phyloP scores from a whole-genome alignment of 192 early-diverging fungal genomes.

The Chytriomyces confervae region DNA sequence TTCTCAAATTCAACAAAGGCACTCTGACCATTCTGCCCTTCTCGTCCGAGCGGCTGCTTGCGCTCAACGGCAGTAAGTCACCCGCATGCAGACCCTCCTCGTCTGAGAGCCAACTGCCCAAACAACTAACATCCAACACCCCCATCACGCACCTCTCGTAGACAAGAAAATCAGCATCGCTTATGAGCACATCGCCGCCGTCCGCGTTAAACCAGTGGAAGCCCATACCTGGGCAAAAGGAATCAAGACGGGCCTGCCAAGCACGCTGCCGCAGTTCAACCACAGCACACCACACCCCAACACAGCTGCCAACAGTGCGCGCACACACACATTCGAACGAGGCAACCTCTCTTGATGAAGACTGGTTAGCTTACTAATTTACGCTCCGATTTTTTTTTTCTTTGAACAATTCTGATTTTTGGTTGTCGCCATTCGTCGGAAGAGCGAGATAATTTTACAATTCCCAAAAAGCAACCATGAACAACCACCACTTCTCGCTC shows the following conservation, averaged over 20 bases:
- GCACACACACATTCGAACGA: no score
- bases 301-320: no score
- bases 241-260: not conserved
- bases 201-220: not conserved
- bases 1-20: slow-evolving; percentile 21
- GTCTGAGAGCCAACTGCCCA: not conserved
- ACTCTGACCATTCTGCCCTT: slow-evolving; percentile 12
- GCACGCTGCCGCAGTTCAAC: no score
- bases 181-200: not conserved
- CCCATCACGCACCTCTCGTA: not conserved
- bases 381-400: no score
- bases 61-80: not conserved
- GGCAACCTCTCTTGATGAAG: no score
- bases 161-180: not conserved
- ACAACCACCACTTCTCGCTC: no score
- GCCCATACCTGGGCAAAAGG: not conserved
- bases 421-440: no score
- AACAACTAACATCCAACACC: not conserved
- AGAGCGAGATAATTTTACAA: no score
- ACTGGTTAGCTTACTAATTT: no score
- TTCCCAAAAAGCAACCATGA: no score
- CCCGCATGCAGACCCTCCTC: not conserved
- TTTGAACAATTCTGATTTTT: no score
- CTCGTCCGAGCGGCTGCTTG: slow-evolving; percentile 17
- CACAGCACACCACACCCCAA: no score